A percentile compares a stretch with the other conserved stretches of the same genome.
Evolutionary conservation across 164 flowering plant genomes (phyloP).

Genomic region (Kalanchoe fedtschenkoi): DNA sequence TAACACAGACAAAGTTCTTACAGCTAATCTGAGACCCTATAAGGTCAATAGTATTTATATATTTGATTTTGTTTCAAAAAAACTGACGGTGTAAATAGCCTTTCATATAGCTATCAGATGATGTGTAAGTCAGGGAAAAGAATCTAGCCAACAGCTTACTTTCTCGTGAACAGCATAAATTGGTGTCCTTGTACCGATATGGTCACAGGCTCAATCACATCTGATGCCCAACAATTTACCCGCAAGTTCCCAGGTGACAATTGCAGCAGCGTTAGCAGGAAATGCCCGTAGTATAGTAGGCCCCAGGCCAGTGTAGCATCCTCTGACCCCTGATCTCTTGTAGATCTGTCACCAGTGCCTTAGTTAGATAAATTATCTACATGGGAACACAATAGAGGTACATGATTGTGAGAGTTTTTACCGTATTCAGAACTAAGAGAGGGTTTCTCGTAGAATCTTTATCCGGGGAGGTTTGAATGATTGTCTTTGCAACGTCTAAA

Average conservation of each 20-base stretch:
- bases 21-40: too few species aligned
- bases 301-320: slow-evolving; percentile 79
- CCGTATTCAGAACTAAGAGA: too few species aligned
- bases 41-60: too few species aligned
- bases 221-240: slow-evolving; percentile 53
- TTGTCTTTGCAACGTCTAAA: slow-evolving; percentile 80
- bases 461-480: slow-evolving; percentile 65
- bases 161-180: background rate
- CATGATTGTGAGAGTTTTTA: too few species aligned
- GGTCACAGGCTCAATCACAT: slow-evolving; percentile 17
- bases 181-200: background rate
- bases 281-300: slow-evolving; percentile 79
- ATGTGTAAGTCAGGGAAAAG: too few species aligned
- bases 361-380: slow-evolving; percentile 3
- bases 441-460: slow-evolving; percentile 49
- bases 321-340: slow-evolving; percentile 50
- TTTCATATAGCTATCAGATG: background rate
- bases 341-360: slow-evolving; percentile 40
- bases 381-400: too few species aligned
- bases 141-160: background rate
- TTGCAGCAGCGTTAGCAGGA: slow-evolving; percentile 97
- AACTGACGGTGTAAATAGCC: background rate
- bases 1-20: too few species aligned
- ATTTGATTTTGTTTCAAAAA: too few species aligned
- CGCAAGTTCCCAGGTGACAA: slow-evolving; percentile 79